Conservation (phyloP, 192 early-diverging fungal species). For the Backusella morwellensis region DNA sequence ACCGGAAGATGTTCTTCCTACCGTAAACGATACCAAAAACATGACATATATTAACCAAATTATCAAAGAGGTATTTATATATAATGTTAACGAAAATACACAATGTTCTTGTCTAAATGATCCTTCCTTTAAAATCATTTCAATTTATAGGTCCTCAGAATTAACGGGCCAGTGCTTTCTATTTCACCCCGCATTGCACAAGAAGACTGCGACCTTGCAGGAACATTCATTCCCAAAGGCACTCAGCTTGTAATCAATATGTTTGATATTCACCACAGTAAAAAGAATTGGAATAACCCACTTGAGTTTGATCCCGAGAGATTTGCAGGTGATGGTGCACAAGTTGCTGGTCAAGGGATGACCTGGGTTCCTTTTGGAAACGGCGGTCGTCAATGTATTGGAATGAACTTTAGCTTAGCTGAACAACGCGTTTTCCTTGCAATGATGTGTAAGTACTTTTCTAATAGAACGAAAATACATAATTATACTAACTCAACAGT, state of each 20-base stretch:
- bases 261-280: constrained; percentile 12
- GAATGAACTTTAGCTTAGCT: constrained; percentile 58
- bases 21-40: neutral
- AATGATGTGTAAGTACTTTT: constrained; percentile 33
- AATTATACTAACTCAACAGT: neutral
- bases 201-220: constrained; percentile 2
- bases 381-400: constrained; percentile 56
- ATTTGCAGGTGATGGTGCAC: constrained; percentile 9
- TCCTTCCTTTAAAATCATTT: neutral
- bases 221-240: constrained; percentile 20
- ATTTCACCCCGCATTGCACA: neutral
- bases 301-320: constrained; percentile 22
- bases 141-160: constrained; percentile 12
- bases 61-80: constrained; percentile 15
- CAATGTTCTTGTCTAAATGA: neutral
- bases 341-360: constrained; percentile 15
- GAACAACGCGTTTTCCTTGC: constrained; percentile 56
- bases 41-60: constrained; percentile 17
- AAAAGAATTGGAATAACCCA: constrained; percentile 12
- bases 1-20: neutral
- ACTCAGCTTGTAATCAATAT: constrained; percentile 13
- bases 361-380: constrained; percentile 56
- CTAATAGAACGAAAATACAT: neutral
- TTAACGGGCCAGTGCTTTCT: neutral
- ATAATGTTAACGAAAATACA: neutral